phyloP scores from a whole-genome alignment of 2,329 filamentous ascomycete species.

The Mariannaea elegans region DNA sequence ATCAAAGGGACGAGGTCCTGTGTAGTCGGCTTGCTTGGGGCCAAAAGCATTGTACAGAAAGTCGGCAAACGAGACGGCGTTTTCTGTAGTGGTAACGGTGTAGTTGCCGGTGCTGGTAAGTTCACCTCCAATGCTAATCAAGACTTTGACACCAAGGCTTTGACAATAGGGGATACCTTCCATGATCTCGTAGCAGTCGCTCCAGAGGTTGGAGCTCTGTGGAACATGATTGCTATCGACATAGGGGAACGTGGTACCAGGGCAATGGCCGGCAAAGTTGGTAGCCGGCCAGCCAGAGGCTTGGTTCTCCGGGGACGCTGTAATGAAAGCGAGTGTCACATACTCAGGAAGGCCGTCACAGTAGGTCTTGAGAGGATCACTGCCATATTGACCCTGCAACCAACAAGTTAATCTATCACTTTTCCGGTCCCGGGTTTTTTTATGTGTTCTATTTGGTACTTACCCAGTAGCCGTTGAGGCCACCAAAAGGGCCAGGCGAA shows the following conservation, averaged over 20 bases:
- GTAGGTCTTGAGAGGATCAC: conserved; percentile 45
- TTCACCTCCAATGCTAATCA: conserved; percentile 53
- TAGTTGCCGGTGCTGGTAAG: conserved; percentile 45
- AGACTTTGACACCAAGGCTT: conserved; percentile 51
- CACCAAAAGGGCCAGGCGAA: conserved; percentile 39
- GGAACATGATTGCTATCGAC: conserved; percentile 26
- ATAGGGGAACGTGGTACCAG: conserved; percentile 37
- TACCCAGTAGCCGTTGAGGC: conserved; percentile 54
- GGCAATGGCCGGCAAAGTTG: conserved; percentile 53
- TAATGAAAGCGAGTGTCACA: conserved; percentile 51
- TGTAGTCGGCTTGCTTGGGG: conserved; percentile 43
- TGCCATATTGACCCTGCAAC: conserved; percentile 47
- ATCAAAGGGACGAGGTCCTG: conserved; percentile 52
- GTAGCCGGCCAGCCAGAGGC: conserved; percentile 47
- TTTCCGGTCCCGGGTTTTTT: conserved; percentile 5
- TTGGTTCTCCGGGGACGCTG: conserved; percentile 48
- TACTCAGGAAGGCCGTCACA: conserved; percentile 50
- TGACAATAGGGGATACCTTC: conserved; percentile 54
- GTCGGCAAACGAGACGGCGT: conserved; percentile 49
- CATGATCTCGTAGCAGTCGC: conserved; percentile 48
- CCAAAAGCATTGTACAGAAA: conserved; percentile 52
- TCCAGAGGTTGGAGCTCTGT: conserved; percentile 43
- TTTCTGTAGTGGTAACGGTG: conserved; percentile 40
- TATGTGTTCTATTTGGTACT: conserved; percentile 2
- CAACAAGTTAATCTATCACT: background rate